A percentile compares a stretch with the other conserved stretches of the same genome.
Evolutionary conservation across 345 rosid species (phyloP).

Genomic region (Populus ilicifolia): DNA sequence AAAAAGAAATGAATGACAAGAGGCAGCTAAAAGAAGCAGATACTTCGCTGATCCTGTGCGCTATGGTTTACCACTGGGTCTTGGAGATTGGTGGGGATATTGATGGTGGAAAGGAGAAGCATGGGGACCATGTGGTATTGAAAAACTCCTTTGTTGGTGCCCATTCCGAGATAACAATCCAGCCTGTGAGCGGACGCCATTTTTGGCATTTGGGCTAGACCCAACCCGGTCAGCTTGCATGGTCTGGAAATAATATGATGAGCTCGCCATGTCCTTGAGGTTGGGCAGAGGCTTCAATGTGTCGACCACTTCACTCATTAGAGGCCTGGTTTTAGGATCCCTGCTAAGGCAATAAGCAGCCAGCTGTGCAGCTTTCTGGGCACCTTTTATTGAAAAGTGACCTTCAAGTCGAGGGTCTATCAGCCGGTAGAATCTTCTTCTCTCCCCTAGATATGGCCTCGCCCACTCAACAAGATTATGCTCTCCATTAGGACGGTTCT

Average conservation of each 20-base stretch:
- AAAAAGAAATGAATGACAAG: conserved; percentile 10
- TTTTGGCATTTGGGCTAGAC: conserved; percentile 29
- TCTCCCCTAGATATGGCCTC: conserved; percentile 73
- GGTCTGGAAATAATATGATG: conserved; percentile 69
- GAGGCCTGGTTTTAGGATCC: conserved; percentile 77
- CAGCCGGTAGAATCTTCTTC: conserved; percentile 65
- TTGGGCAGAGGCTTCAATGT: conserved; percentile 62
- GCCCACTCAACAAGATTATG: conserved; percentile 94
- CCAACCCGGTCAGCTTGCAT: conserved; percentile 53
- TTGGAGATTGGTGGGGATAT: conserved; percentile 59
- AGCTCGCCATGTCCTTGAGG: conserved; percentile 81
- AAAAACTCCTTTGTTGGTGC: conserved; percentile 56
- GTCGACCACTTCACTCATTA: conserved; percentile 76
- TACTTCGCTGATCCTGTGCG: conserved; percentile 18
- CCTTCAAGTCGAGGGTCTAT: conserved; percentile 88
- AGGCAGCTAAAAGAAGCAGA: conserved; percentile 10
- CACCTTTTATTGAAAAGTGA: conserved; percentile 79
- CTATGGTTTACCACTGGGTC: conserved; percentile 52
- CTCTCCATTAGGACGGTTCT: conserved; percentile 72
- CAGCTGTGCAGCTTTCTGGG: conserved; percentile 70
- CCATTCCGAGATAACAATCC: conserved; percentile 52
- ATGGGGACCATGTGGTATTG: conserved; percentile 66
- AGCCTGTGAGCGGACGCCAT: conserved; percentile 40
- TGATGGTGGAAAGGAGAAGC: conserved; percentile 67
- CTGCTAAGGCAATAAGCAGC: conserved; percentile 79